Percentiles rank a stretch among this genome's conserved stretches.
These are phyloP conservation scores for Sarocladium kiliense DNA, from an alignment of 2,329 filamentous ascomycete genomes.

Conservation along the genomic window DNA sequence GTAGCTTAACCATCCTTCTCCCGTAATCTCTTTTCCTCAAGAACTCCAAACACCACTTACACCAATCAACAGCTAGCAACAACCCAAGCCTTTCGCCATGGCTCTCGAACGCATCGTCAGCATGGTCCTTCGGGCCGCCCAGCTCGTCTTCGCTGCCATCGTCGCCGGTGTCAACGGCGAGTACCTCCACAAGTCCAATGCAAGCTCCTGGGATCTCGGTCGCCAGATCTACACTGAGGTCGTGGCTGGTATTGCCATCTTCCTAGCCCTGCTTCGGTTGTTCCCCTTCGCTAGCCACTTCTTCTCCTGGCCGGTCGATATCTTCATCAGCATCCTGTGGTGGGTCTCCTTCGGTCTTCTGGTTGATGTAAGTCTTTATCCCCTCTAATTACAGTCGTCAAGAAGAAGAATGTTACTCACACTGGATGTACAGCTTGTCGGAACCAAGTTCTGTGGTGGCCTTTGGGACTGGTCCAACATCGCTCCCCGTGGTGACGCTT, in stretches of 20 bases:
- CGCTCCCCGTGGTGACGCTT: slow-evolving; percentile 42
- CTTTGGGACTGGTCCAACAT: slow-evolving; percentile 58
- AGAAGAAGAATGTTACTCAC: too few species aligned
- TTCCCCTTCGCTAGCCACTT: slow-evolving; percentile 65
- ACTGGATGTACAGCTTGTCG: slow-evolving; percentile 1
- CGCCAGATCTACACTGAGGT: slow-evolving; percentile 74
- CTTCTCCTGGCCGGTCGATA: slow-evolving; percentile 65
- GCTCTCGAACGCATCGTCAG: slow-evolving; percentile 35
- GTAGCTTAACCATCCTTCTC: neutral
- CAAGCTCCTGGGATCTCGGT: slow-evolving; percentile 47
- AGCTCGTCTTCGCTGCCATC: slow-evolving; percentile 67
- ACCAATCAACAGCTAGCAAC: neutral
- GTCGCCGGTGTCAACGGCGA: slow-evolving; percentile 65
- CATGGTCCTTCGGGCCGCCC: slow-evolving; percentile 30
- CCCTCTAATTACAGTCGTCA: too few species aligned
- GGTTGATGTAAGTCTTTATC: slow-evolving; percentile 45
- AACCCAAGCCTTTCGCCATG: slow-evolving; percentile 22
- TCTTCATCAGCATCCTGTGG: slow-evolving; percentile 65
- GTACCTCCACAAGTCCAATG: slow-evolving; percentile 50
- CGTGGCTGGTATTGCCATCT: slow-evolving; percentile 61
- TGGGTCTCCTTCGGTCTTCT: slow-evolving; percentile 65
- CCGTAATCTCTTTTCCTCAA: neutral
- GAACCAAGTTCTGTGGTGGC: slow-evolving; percentile 44
- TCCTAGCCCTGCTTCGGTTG: slow-evolving; percentile 67
- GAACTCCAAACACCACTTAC: neutral